Evolutionary conservation across 768 basidiomycete genomes (phyloP).

Genomic region (Naganishia randhawae): DNA sequence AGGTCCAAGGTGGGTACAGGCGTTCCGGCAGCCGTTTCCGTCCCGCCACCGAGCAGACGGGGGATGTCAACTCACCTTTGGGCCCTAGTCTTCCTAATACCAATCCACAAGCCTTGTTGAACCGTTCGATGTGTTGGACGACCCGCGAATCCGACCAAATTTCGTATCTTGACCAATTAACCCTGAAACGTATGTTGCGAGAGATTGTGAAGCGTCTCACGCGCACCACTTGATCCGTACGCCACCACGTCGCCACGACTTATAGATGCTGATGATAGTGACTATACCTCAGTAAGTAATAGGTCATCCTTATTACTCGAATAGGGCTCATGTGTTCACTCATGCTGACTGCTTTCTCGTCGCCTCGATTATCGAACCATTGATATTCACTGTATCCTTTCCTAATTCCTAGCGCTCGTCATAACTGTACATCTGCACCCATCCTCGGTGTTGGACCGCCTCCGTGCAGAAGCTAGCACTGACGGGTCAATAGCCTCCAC

Average conservation of each 20-base stretch:
- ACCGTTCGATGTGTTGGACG: neutral
- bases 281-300: neutral
- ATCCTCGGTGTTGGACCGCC: neutral
- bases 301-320: neutral
- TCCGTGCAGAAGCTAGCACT: neutral
- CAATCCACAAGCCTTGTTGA: neutral
- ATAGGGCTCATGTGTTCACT: neutral
- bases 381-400: constrained; percentile 1
- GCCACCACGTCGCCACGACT: neutral
- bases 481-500: neutral
- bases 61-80: neutral
- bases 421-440: no score
- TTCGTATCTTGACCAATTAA: no score
- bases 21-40: neutral
- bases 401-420: constrained; percentile 1
- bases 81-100: neutral
- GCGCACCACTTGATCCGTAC: neutral
- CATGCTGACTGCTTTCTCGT: neutral
- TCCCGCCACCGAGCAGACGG: neutral
- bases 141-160: neutral
- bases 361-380: neutral
- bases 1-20: neutral
- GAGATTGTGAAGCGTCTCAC: neutral
- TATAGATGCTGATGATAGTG: neutral
- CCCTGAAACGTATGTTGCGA: neutral